Evolutionary conservation across 192 early-diverging fungal species (phyloP), one percentile per base, ranked within the genome.

Genomic region (Gaertneriomyces semiglobifer): DNA sequence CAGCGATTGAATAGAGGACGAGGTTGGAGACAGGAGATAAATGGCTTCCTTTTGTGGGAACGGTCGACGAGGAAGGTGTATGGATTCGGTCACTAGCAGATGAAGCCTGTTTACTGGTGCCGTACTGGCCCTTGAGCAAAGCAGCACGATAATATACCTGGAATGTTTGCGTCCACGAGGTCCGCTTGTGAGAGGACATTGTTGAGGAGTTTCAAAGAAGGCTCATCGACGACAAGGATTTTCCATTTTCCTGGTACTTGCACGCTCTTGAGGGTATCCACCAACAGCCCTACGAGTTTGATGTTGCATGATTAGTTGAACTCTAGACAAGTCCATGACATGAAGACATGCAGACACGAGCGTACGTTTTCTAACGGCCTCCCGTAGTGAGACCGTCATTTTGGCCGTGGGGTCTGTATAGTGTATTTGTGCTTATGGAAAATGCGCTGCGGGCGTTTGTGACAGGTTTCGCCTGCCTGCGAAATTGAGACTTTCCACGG

Each of bases 181-280:
- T 90, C 88, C 71, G 82, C 79, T 78, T 88, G 88, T 64, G 92
- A 90, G 76, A 88, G 89, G 6, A 86, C 81, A 7, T 82, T 83
- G 62, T 84, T 88, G n/a, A 93, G 70, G 48, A 94, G 81, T 33
- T 85, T 80, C 46, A 86, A 70, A 14, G 90, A 81, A 44, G 79
- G 79, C 53, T 80, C 77, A 77, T 94, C 92, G 0, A 93, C 84
- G 12, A 94, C 87, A 4, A 93, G 74, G 64, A 94, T 80, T 74
- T 94, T 94, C 75, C 75, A 82, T 58, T 71, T 76, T 25, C 84
- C 85, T 14, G 88, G 79, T 6, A 88, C 83, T 65, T 91, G 84
- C 14, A 92, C 82, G 0, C 88, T 76, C 70, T 85, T 79, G 54
- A 94, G 87, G 74, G 88, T 88, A 60, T 92, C 91, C 44, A 88